phyloP scores from a whole-genome alignment of 2,329 filamentous ascomycete species.

The Proliferodiscus dingleyae region DNA sequence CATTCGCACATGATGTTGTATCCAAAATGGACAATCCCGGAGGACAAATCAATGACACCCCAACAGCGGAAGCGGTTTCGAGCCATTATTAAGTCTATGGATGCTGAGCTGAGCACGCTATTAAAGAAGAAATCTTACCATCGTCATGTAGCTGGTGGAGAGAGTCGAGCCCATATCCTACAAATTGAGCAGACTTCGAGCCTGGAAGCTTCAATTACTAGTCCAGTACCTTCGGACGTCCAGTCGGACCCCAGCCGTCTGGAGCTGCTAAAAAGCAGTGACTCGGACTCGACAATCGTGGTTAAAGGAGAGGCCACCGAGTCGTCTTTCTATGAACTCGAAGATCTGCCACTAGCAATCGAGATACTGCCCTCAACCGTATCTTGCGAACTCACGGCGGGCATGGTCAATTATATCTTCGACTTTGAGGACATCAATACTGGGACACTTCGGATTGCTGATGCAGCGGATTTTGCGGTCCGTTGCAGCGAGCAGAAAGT shows the following conservation, averaged over 20 bases:
- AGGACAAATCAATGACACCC: neutral
- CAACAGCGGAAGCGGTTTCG: neutral
- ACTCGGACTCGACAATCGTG: neutral
- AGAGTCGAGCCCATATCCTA: constrained; percentile 2
- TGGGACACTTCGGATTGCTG: neutral
- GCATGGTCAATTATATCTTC: neutral
- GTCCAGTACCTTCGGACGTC: neutral
- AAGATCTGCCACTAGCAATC: neutral
- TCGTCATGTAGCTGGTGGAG: neutral
- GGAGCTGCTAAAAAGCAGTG: neutral
- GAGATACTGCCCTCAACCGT: neutral
- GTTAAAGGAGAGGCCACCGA: neutral
- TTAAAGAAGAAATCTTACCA: neutral
- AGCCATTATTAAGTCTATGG: neutral
- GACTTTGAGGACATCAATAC: neutral
- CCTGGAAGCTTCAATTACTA: neutral
- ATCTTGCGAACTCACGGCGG: neutral
- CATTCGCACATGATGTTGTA: constrained; percentile 11
- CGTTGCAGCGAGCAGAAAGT: neutral
- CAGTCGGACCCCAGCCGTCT: neutral
- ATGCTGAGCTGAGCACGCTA: neutral
- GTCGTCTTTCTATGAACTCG: neutral
- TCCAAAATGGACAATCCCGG: constrained; percentile 10
- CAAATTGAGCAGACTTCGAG: neutral
- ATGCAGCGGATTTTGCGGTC: neutral